Evolutionary conservation across 2,329 filamentous ascomycete genomes (phyloP), one percentile per base, ranked within the genome.

Genomic region (Teratosphaeria pseudoeucalypti): DNA sequence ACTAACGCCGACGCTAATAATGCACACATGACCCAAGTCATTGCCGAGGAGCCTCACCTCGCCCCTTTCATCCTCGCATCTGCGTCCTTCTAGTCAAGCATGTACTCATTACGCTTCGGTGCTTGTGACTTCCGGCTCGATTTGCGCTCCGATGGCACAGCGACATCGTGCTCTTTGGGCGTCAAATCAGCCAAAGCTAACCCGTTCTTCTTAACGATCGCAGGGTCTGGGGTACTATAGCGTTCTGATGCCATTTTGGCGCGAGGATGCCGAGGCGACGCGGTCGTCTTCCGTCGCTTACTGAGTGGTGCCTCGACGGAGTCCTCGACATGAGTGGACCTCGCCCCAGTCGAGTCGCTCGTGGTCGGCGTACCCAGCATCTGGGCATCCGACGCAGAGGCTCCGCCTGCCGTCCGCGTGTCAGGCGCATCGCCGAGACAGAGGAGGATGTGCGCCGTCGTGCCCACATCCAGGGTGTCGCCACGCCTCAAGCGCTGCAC

Each of bases 31-130:
- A 23, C n/a, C 37, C 14, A n/a, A 49, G 11, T 16, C 43, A 49
- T 23, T 23, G 5, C 23, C 11, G 4, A 39, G 11, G 3, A 39
- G 11, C 37, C 37, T 11, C 19, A 2, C 19, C 54, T 34, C 27
- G 4, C 54, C n/a, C 23, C 54, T 59, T 52, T 54, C 16, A 60
- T 37, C 29, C 14, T 39, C 26, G 19, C n/a, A 34, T 60, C 47
- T 3, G 58, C 58, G 2, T 57, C 55, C 29, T 52, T 34, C 58
- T 55, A 60, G n/a, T 47, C 34, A 27, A 53, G 29, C 55, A 60
- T 39, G 19, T 47, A 43, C 14, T 52, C 23, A 14, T 55, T 52
- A 14, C n/a, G 52, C 23, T 32, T 59, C 3, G 57, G 32, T 39
- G 34, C 12, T n/a, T 34, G 29, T 39, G 57, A 52, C 6, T 23